Evolutionary conservation across 2,329 filamentous ascomycete genomes (phyloP).

Genomic region (Sarocladium strictum): DNA sequence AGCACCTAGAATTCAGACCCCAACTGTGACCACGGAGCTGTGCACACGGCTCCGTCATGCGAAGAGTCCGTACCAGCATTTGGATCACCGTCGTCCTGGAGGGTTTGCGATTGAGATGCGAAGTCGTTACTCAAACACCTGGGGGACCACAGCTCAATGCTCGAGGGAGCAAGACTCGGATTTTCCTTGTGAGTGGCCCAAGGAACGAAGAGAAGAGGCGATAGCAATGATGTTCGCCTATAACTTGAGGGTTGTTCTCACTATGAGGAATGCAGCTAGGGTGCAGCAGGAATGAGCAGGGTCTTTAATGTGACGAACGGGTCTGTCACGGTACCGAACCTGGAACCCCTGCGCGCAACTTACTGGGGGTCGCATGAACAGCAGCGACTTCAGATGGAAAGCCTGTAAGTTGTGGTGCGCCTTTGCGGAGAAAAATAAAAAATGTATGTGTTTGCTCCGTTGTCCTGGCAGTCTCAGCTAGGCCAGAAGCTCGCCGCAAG

Average conservation of each 20-base stretch:
- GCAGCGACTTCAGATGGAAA: background rate
- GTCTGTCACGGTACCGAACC: background rate
- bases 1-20: background rate
- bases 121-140: no score
- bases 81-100: no score
- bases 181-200: no score
- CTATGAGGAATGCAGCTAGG: no score
- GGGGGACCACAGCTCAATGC: no score
- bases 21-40: slow-evolving; percentile 1
- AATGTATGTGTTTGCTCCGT: background rate
- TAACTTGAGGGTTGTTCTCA: no score
- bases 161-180: no score
- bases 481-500: background rate
- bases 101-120: no score
- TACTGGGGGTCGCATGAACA: background rate
- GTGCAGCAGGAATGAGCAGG: background rate
- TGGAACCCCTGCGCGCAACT: background rate
- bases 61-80: slow-evolving; percentile 1
- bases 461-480: background rate
- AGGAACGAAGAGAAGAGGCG: no score
- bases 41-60: background rate
- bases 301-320: background rate
- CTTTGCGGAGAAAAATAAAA: background rate
- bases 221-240: no score
- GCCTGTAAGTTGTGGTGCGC: background rate